These are phyloP conservation scores for Capsella bursapastoris DNA, from an alignment of 345 rosid genomes.

Conservation along the genomic window DNA sequence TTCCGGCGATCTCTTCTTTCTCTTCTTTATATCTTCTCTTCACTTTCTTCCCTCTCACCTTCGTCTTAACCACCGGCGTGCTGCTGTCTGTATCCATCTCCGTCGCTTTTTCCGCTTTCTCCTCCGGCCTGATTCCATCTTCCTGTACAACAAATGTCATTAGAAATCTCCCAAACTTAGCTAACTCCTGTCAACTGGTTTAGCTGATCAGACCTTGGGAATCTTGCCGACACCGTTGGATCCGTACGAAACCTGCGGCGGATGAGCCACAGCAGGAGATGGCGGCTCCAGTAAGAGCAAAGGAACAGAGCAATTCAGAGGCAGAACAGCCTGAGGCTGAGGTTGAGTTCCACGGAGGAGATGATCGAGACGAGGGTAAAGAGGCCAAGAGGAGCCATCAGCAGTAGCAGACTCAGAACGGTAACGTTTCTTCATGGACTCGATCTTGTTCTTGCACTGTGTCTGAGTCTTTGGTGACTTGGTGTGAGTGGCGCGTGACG, in stretches of 20 bases:
- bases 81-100: slow-evolving; percentile 79
- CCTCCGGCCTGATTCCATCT: slow-evolving; percentile 58
- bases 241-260: slow-evolving; percentile 58
- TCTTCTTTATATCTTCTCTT: slow-evolving; percentile 56
- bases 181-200: neutral
- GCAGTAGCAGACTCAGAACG: slow-evolving; percentile 81
- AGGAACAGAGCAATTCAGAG: slow-evolving; percentile 50
- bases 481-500: slow-evolving; percentile 62
- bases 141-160: slow-evolving; percentile 48
- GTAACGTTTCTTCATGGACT: slow-evolving; percentile 97
- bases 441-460: slow-evolving; percentile 99
- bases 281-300: slow-evolving; percentile 54
- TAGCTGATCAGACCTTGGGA: slow-evolving; percentile 49
- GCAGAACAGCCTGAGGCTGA: slow-evolving; percentile 36
- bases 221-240: slow-evolving; percentile 69
- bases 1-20: slow-evolving; percentile 66
- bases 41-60: slow-evolving; percentile 53
- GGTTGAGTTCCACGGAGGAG: slow-evolving; percentile 67
- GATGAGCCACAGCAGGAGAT: slow-evolving; percentile 40
- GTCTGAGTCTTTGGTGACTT: slow-evolving; percentile 91
- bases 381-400: slow-evolving; percentile 88
- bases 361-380: slow-evolving; percentile 80
- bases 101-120: slow-evolving; percentile 53
- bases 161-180: neutral
- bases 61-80: slow-evolving; percentile 71